Base-by-base conservation (phyloP, 352 stramenopile genomes). In the Globisporangium solare region DNA sequence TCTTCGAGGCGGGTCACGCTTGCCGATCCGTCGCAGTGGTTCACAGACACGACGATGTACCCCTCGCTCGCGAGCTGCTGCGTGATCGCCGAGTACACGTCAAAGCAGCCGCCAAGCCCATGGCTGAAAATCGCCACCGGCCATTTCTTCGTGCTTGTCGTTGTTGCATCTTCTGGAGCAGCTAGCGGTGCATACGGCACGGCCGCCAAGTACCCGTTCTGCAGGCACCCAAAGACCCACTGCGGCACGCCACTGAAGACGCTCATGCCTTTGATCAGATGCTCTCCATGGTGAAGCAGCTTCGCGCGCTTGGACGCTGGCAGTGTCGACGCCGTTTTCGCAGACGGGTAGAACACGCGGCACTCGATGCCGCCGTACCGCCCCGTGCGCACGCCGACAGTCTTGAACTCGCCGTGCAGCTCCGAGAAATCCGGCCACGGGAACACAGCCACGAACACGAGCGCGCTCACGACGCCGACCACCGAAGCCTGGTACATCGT, bases 21-120 rank as follows among this genome's bases (percentile, higher is more conserved):
- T 14, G 73, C 76, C 4, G 79, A 89, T n/a, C 79, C 79, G 53
- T 89, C 79, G 54, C 67, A 74, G 56, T 89, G 79, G 61, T 80
- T 87, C 47, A 70, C 52, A 43, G 82, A 67, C 20, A 89, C 68
- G 11, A 89, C 74, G 13, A 89, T 60, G 51, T 73, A 52, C 47
- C 79, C 79, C 15, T 74, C 62, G 55, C 79, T 89, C n/a, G 79
- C 76, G n/a, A 89, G 70, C 53, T 84, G 55, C 63, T 89, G 73
- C 50, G 78, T 77, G 46, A 87, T 54, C 50, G 64, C 67, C 54
- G 79, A 75, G 58, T 89, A 89, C 27, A 89, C 54, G 59, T 87
- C 79, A 14, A 89, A 57, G 13, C 69, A 76, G 4, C 79, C 76
- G 4, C 67, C 74, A 10, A 89, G 56, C 1, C 79, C 79, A 57